phyloP scores from a whole-genome alignment of 1,139 yeast species.

The Saccharomycopsis crataegensis region DNA sequence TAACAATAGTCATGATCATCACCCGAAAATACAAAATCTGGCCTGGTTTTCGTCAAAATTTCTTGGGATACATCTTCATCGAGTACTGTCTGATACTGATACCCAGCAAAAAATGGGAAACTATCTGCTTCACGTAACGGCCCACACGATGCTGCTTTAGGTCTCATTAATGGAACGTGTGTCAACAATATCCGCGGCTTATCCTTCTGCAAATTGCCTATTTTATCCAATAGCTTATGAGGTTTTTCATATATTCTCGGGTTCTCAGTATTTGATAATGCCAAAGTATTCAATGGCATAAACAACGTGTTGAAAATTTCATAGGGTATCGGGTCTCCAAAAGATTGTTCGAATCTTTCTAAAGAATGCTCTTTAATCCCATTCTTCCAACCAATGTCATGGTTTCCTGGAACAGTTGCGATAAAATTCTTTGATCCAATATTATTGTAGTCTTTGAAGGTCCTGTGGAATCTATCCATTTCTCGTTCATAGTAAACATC shows the following conservation, averaged over 20 bases:
- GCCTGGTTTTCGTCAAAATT: slow-evolving; percentile 50
- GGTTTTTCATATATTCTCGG: slow-evolving; percentile 38
- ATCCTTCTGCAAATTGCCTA: slow-evolving; percentile 26
- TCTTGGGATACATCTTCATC: slow-evolving; percentile 49
- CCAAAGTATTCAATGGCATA: slow-evolving; percentile 79
- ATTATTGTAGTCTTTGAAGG: slow-evolving; percentile 47
- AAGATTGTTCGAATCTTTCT: slow-evolving; percentile 58
- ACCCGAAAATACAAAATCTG: slow-evolving; percentile 73
- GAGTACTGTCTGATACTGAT: slow-evolving; percentile 72
- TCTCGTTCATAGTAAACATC: slow-evolving; percentile 68
- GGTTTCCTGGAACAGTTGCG: slow-evolving; percentile 81
- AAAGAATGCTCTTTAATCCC: slow-evolving; percentile 46
- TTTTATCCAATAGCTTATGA: slow-evolving; percentile 27
- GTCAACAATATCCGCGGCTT: slow-evolving; percentile 65
- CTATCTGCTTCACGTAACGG: slow-evolving; percentile 54
- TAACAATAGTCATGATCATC: slow-evolving; percentile 97
- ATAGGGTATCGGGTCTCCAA: slow-evolving; percentile 50
- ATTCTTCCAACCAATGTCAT: slow-evolving; percentile 88
- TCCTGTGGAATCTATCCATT: slow-evolving; percentile 52
- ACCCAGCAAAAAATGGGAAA: slow-evolving; percentile 66
- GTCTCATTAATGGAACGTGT: slow-evolving; percentile 74
- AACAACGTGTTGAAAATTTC: slow-evolving; percentile 53
- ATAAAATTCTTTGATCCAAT: slow-evolving; percentile 37
- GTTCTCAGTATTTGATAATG: slow-evolving; percentile 50
- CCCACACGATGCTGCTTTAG: slow-evolving; percentile 53